Evolutionary conservation across 2,329 filamentous ascomycete genomes (phyloP).

Genomic region (Botrytis fabae): DNA sequence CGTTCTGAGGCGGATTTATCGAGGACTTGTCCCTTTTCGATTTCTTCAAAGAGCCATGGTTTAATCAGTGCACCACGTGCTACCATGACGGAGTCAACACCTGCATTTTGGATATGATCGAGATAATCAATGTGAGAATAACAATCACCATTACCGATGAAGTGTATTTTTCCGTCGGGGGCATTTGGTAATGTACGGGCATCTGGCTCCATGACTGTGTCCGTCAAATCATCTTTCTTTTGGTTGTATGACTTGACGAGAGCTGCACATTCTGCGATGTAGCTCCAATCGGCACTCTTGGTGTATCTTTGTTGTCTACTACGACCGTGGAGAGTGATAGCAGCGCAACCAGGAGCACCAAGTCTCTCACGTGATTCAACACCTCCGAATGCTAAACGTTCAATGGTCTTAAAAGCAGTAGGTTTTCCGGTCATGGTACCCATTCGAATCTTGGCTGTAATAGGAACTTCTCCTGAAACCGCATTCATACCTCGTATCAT

Average conservation of each 20-base stretch:
- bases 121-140: conserved; percentile 91
- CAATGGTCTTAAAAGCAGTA: conserved; percentile 77
- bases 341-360: conserved; percentile 82
- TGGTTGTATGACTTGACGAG: conserved; percentile 79
- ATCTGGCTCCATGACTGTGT: conserved; percentile 79
- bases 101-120: conserved; percentile 70
- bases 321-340: conserved; percentile 92
- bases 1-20: conserved; percentile 92
- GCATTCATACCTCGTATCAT: conserved; percentile 96
- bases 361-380: conserved; percentile 67
- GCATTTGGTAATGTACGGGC: conserved; percentile 67
- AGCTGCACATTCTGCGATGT: conserved; percentile 86
- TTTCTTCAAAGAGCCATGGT: conserved; percentile 98
- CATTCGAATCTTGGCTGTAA: conserved; percentile 93
- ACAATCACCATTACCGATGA: conserved; percentile 95
- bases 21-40: conserved; percentile 85
- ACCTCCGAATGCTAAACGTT: conserved; percentile 79
- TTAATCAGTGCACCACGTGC: conserved; percentile 96
- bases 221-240: conserved; percentile 63
- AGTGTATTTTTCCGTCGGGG: conserved; percentile 72
- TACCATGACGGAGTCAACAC: conserved; percentile 94
- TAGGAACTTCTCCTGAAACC: conserved; percentile 85
- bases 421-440: conserved; percentile 79
- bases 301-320: conserved; percentile 95
- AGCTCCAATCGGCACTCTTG: conserved; percentile 87